phyloP scores from a whole-genome alignment of 2,329 filamentous ascomycete genomes.

The Alternaria sp. region DNA sequence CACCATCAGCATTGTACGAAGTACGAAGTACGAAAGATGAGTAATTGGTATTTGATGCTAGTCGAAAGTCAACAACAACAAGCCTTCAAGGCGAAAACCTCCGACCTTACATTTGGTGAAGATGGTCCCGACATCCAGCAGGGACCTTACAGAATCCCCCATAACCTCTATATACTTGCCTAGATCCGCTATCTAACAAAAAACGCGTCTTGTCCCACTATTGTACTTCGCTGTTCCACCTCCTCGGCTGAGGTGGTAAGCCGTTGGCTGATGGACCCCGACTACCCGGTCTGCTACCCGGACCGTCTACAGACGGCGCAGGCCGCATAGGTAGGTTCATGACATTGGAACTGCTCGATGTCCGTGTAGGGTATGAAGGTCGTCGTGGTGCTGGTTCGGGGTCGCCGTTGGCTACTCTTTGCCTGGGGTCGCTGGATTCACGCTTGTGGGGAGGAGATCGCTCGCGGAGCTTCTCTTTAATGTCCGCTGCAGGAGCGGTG shows the following conservation, averaged over 20 bases:
- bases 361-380: conserved; percentile 51
- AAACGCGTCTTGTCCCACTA: conserved; percentile 6
- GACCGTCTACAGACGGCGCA: conserved; percentile 44
- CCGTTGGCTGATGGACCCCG: conserved; percentile 24
- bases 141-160: not conserved
- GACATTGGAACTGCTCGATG: conserved; percentile 49
- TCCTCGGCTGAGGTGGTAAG: conserved; percentile 23
- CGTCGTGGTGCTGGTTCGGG: conserved; percentile 39
- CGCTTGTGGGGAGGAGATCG: conserved; percentile 37
- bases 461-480: conserved; percentile 48
- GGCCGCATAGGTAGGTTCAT: conserved; percentile 57
- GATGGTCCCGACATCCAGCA: not conserved
- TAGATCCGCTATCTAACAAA: not conserved
- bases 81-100: not conserved
- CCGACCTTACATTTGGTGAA: not conserved
- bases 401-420: conserved; percentile 34
- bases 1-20: not conserved
- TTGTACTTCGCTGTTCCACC: conserved; percentile 44
- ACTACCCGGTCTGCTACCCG: conserved; percentile 32
- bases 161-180: not conserved
- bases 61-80: conserved; percentile 1
- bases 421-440: conserved; percentile 29
- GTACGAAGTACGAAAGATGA: not conserved
- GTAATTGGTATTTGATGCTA: not conserved
- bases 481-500: conserved; percentile 70